phyloP scores from a whole-genome alignment of 2,329 filamentous ascomycete species.

The Aspergillus fijiensis region DNA sequence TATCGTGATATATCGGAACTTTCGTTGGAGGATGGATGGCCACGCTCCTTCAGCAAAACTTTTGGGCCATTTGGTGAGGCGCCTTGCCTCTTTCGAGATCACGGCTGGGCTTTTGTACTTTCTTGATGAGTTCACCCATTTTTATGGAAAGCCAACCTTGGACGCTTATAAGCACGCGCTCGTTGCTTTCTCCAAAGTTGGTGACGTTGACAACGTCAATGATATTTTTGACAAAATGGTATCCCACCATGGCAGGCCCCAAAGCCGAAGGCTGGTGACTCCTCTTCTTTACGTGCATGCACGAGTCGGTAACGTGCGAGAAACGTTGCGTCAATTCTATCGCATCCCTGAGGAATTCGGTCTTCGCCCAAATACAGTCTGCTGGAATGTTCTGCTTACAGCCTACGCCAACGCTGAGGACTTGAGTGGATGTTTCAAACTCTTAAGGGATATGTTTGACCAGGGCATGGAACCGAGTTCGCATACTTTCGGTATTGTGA shows the following conservation, averaged over 20 bases:
- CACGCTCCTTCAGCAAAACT: constrained; percentile 22
- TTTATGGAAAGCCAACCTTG: constrained; percentile 33
- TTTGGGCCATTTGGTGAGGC: constrained; percentile 27
- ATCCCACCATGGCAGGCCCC: constrained; percentile 38
- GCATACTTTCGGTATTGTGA: constrained; percentile 69
- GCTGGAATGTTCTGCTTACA: constrained; percentile 77
- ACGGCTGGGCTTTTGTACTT: constrained; percentile 40
- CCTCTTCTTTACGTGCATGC: constrained; percentile 71
- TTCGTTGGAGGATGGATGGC: constrained; percentile 35
- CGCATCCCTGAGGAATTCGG: constrained; percentile 58
- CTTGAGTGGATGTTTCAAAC: constrained; percentile 62
- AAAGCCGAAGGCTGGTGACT: constrained; percentile 35
- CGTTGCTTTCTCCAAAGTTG: constrained; percentile 46
- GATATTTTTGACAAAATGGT: constrained; percentile 46
- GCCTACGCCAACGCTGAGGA: constrained; percentile 67
- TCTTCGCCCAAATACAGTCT: constrained; percentile 57
- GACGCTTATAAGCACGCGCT: constrained; percentile 40
- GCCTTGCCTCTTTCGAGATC: constrained; percentile 31
- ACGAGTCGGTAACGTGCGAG: constrained; percentile 61
- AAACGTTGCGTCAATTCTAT: constrained; percentile 62
- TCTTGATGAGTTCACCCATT: constrained; percentile 41
- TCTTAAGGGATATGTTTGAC: constrained; percentile 62
- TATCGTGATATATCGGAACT: constrained; percentile 43
- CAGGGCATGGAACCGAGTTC: constrained; percentile 55
- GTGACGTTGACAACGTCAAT: constrained; percentile 47